Evolutionary conservation across 2,329 filamentous ascomycete species (phyloP).

Genomic region (Hawksworthiomyces lignivorus): DNA sequence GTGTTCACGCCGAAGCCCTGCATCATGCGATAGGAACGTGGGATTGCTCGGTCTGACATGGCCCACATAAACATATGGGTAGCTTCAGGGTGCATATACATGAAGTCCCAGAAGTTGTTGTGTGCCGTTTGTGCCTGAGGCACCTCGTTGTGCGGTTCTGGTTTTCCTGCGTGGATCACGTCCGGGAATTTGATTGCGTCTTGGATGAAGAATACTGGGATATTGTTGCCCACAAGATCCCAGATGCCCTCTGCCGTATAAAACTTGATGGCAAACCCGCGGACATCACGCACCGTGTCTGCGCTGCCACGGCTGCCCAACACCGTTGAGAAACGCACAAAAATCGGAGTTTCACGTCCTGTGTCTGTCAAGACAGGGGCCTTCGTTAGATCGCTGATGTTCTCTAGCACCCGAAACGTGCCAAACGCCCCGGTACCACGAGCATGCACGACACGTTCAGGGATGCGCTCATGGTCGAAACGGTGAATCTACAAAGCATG

Average conservation of each 20-base stretch:
- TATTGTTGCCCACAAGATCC: conserved; percentile 68
- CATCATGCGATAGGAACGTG: conserved; percentile 75
- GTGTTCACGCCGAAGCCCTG: conserved; percentile 82
- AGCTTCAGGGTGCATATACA: conserved; percentile 58
- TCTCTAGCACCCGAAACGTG: conserved; percentile 59
- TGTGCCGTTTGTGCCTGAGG: conserved; percentile 65
- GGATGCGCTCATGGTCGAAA: conserved; percentile 56
- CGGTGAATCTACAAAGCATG: conserved; percentile 50
- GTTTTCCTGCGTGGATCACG: conserved; percentile 55
- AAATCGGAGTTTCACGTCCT: conserved; percentile 51
- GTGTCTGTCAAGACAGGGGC: conserved; percentile 61
- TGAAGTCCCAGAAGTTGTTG: conserved; percentile 74
- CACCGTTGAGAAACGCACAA: conserved; percentile 72
- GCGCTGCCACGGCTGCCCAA: conserved; percentile 67
- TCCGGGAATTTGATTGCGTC: conserved; percentile 70
- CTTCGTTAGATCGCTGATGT: conserved; percentile 52
- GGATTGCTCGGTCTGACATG: conserved; percentile 67
- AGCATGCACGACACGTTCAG: conserved; percentile 25
- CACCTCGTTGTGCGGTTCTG: conserved; percentile 62
- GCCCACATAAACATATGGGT: conserved; percentile 77
- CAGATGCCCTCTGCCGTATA: conserved; percentile 74
- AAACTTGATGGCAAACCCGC: conserved; percentile 71
- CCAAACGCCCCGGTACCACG: conserved; percentile 25
- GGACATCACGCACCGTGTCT: conserved; percentile 76
- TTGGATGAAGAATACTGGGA: conserved; percentile 69